These are phyloP conservation scores for Astragalus glycyphyllos DNA, from an alignment of 306 rosid genomes.

Conservation along the genomic window DNA sequence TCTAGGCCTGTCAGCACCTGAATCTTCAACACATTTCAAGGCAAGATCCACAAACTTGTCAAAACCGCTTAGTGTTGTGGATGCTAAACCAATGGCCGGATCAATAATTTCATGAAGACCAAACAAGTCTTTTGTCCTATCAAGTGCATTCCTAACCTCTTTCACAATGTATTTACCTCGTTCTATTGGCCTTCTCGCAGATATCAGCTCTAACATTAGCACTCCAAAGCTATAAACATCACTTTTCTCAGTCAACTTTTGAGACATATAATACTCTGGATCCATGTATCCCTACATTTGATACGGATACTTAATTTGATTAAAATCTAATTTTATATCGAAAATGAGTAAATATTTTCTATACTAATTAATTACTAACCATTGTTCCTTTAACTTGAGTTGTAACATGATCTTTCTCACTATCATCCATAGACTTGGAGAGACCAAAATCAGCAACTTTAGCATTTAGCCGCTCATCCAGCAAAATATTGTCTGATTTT, in stretches of 20 bases:
- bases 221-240: conserved; percentile 85
- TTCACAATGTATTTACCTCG: conserved; percentile 69
- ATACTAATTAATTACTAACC: conserved; percentile 52
- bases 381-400: conserved; percentile 86
- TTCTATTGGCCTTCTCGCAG: conserved; percentile 70
- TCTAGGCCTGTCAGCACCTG: conserved; percentile 57
- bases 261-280: conserved; percentile 61
- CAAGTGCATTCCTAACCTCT: conserved; percentile 54
- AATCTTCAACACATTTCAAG: conserved; percentile 63
- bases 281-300: conserved; percentile 72
- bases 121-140: conserved; percentile 48
- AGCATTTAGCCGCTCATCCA: conserved; percentile 67
- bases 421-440: conserved; percentile 66
- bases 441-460: conserved; percentile 90
- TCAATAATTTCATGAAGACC: conserved; percentile 57
- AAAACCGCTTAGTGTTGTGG: conserved; percentile 46
- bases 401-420: conserved; percentile 58
- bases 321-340: neutral
- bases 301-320: neutral
- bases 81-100: conserved; percentile 44
- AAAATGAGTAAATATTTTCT: too few relatives aligned
- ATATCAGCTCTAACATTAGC: conserved; percentile 69
- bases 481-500: conserved; percentile 75
- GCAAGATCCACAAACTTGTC: conserved; percentile 68
- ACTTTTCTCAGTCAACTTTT: conserved; percentile 67